A percentile compares a stretch with the other conserved stretches of the same genome.
Evolutionary conservation across 495 filamentous ascomycete species (phyloP).

Genomic region (Neurospora sp.): DNA sequence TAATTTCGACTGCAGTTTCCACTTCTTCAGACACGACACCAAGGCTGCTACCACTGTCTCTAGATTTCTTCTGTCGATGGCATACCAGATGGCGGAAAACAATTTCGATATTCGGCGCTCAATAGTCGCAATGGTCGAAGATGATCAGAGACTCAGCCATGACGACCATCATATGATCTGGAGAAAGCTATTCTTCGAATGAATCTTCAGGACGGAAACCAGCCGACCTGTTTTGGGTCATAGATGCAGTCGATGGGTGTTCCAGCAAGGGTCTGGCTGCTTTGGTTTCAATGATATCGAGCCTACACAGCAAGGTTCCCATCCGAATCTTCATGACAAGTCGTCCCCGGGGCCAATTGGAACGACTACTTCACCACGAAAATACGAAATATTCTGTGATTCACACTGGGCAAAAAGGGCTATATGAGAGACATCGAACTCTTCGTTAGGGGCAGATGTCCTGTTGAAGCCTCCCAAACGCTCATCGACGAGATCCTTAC

Average conservation of each 20-base stretch:
- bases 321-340: constrained; percentile 26
- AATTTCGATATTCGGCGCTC: constrained; percentile 14
- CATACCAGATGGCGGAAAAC: constrained; percentile 18
- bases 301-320: constrained; percentile 13
- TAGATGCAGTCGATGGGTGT: constrained; percentile 19
- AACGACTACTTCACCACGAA: constrained; percentile 5
- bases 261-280: not conserved
- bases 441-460: constrained; percentile 1
- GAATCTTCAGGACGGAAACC: constrained; percentile 15
- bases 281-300: constrained; percentile 22
- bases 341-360: constrained; percentile 10
- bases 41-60: constrained; percentile 4
- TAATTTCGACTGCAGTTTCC: constrained; percentile 13
- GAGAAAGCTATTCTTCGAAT: constrained; percentile 14
- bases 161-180: constrained; percentile 16
- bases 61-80: constrained; percentile 11
- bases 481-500: constrained; percentile 6
- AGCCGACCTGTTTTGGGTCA: constrained; percentile 14
- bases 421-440: constrained; percentile 5
- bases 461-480: not conserved
- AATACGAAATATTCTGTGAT: not conserved
- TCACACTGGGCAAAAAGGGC: not conserved
- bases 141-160: constrained; percentile 6
- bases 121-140: constrained; percentile 12
- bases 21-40: constrained; percentile 14